Conservation (phyloP, 306 rosid species). For the Acacia acuminata region DNA sequence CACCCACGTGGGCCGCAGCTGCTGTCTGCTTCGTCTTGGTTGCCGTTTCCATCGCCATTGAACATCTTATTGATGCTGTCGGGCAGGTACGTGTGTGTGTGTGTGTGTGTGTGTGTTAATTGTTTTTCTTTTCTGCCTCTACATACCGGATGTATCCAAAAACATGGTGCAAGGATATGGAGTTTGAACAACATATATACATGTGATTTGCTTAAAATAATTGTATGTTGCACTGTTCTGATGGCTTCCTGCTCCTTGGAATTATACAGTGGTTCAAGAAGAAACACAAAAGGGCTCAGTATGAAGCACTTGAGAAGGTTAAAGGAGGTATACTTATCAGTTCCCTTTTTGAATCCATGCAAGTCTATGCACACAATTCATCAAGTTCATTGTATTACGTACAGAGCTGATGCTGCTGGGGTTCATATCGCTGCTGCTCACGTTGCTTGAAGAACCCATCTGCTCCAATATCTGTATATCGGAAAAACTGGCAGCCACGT, state of each 20-base stretch:
- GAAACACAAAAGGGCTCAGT: constrained; percentile 56
- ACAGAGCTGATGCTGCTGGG: constrained; percentile 84
- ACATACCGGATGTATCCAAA: too few species aligned
- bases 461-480: constrained; percentile 56
- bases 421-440: constrained; percentile 66
- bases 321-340: constrained; percentile 55
- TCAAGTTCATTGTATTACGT: too few species aligned
- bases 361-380: too few species aligned
- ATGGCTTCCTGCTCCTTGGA: too few species aligned
- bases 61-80: constrained; percentile 49
- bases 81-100: too few species aligned
- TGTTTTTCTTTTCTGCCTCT: not conserved
- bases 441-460: constrained; percentile 42
- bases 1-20: constrained; percentile 84
- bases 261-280: constrained; percentile 51
- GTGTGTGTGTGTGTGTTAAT: constrained; percentile 3
- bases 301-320: constrained; percentile 74
- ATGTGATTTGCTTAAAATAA: not conserved
- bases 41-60: constrained; percentile 59
- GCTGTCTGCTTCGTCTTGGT: constrained; percentile 64
- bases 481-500: constrained; percentile 41
- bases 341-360: not conserved
- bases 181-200: too few species aligned
- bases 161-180: too few species aligned
- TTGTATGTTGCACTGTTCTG: not conserved